phyloP scores from a whole-genome alignment of 768 basidiomycete genomes.

The Rhizopogon vulgaris region DNA sequence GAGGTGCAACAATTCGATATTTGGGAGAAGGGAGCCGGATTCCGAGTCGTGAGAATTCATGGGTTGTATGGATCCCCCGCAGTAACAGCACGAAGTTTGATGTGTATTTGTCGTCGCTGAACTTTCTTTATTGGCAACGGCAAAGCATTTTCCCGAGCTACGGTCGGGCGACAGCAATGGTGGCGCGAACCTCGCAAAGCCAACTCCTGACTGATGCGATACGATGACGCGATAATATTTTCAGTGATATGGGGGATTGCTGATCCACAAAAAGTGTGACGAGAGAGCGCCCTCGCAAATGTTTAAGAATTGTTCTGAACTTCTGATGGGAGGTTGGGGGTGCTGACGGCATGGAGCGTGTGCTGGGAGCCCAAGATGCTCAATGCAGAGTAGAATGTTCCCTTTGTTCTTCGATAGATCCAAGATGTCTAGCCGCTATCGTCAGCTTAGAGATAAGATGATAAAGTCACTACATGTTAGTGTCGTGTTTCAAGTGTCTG shows the following conservation, averaged over 20 bases:
- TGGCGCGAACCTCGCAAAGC: conserved; percentile 89
- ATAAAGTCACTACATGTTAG: too few relatives aligned
- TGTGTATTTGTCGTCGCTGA: conserved; percentile 1
- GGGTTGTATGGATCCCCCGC: conserved; percentile 85
- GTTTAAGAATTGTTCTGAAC: conserved; percentile 64
- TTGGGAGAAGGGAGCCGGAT: conserved; percentile 57
- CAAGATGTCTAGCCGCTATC: conserved; percentile 66
- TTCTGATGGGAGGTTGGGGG: background rate
- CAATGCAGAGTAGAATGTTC: conserved; percentile 15
- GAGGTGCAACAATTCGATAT: conserved; percentile 83
- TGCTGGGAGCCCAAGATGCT: conserved; percentile 82
- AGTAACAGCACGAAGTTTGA: conserved; percentile 33
- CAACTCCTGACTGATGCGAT: conserved; percentile 80
- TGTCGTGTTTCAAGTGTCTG: too few relatives aligned
- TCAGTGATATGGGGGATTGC: conserved; percentile 85
- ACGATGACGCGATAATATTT: conserved; percentile 84
- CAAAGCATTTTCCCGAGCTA: conserved; percentile 70
- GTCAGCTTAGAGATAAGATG: conserved; percentile 56
- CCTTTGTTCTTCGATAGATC: too few relatives aligned
- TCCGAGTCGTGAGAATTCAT: conserved; percentile 25
- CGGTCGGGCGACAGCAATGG: conserved; percentile 67
- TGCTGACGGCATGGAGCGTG: conserved; percentile 25
- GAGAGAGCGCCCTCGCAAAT: conserved; percentile 84
- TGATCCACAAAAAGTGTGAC: conserved; percentile 60
- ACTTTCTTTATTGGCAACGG: conserved; percentile 31